Percentiles rank a stretch among this genome's conserved stretches.
These are phyloP conservation scores for Epipyxis sp. DNA, from an alignment of 108 stramenopile species.

Conservation along the genomic window DNA sequence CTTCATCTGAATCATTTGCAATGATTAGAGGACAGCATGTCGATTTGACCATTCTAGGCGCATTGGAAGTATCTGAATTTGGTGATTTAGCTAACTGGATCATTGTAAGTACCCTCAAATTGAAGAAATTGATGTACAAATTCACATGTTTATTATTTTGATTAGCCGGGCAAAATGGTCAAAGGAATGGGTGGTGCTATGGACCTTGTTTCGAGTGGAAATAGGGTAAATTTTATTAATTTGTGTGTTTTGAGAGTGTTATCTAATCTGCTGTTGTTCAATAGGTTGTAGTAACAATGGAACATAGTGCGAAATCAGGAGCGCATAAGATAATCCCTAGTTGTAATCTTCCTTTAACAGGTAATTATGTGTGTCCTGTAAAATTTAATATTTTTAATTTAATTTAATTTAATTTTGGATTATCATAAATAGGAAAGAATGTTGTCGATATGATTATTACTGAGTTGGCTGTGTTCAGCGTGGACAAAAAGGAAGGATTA, in stretches of 20 bases:
- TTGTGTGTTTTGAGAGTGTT: no score
- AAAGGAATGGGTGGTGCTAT: constrained; percentile 87
- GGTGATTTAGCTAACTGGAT: constrained; percentile 89
- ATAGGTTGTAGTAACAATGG: constrained; percentile 92
- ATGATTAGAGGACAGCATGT: constrained; percentile 89
- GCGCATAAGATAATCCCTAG: constrained; percentile 74
- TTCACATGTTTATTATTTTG: no score
- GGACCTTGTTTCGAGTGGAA: constrained; percentile 77
- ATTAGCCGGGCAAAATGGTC: constrained; percentile 83
- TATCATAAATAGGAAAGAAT: constrained; percentile 44
- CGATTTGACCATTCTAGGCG: constrained; percentile 84
- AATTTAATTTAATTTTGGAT: background rate
- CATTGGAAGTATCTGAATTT: constrained; percentile 72
- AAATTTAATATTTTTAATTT: background rate
- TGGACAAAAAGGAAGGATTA: constrained; percentile 68
- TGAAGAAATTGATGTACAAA: no score
- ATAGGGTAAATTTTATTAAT: no score
- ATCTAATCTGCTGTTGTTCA: no score
- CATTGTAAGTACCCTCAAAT: no score
- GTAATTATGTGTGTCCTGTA: constrained; percentile 32
- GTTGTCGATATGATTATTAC: constrained; percentile 89
- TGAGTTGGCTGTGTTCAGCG: constrained; percentile 81
- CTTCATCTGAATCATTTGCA: constrained; percentile 71
- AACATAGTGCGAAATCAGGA: constrained; percentile 80
- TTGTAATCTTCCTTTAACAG: constrained; percentile 81